Base-by-base conservation (phyloP, 345 rosid genomes). In the Psidium guajava region DNA sequence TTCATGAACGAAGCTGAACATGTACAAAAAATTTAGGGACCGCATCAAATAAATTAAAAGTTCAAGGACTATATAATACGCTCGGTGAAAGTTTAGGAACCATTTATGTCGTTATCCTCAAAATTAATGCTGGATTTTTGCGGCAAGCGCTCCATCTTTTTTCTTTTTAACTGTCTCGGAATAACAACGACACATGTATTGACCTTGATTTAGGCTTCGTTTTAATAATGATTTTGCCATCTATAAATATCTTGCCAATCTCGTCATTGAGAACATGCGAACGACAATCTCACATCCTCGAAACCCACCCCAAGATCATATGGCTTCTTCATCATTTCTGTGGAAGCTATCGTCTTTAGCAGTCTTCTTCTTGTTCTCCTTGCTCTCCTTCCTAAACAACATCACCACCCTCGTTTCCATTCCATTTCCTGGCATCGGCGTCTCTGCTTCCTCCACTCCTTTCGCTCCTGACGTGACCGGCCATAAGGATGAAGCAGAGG, bases 381-480 rank as follows among this genome's bases (percentile, higher is more conserved):
- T 0, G 9, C 40, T 61, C 74, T 14, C n/a, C 74, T 61, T 27
- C 40, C 2, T 61, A 14, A 28, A 27, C 40, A 61, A 59, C 10
- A 59, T 59, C 73, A 27, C 73, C 73, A 6, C 27, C 64, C 28
- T 27, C 14, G 73, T 27, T 59, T 59, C 42, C 75, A 64, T 10
- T 64, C 11, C 75, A 28, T 16, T 15, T 64, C 75, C 28, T 14
- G 22, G 22, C 22, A 3, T 32, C 8, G 22, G 18, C 12, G 12
- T 58, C 27, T 58, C 8, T 0, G 69, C 36, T 58, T n/a, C 36
- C 69, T 11, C 8, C 69, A 0, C 1, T 58, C n/a, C 8, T 58
- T 58, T 58, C 18, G 0, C 69, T 58, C 0, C 32, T 18, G 7
- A 58, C 2, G 4, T 0, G 69, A 58, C 0, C 7, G 14, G 11